These are phyloP conservation scores for Leccinum colubrinum DNA, from an alignment of 1,284 basidiomycete species.

Conservation along the genomic window DNA sequence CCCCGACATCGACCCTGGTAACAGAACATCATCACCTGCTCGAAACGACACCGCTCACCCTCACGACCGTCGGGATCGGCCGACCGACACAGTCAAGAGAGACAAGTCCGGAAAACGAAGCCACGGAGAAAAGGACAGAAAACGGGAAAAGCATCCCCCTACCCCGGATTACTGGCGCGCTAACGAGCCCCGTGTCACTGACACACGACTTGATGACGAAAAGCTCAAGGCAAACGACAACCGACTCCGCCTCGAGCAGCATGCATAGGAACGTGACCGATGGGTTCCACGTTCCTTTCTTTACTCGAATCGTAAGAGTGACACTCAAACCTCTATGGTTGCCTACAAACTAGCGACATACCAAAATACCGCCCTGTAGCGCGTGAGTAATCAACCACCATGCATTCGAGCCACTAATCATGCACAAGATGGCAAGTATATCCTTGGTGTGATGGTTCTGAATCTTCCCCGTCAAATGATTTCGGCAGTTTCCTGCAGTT, in stretches of 20 bases:
- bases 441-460: constrained; percentile 44
- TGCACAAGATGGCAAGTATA: constrained; percentile 58
- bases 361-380: constrained; percentile 62
- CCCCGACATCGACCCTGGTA: constrained; percentile 49
- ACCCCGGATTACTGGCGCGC: constrained; percentile 18
- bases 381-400: constrained; percentile 41
- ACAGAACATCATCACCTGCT: constrained; percentile 14
- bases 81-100: constrained; percentile 18
- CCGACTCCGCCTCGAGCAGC: constrained; percentile 24
- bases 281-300: constrained; percentile 41
- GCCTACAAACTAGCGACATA: constrained; percentile 59
- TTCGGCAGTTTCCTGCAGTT: no score
- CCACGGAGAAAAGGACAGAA: constrained; percentile 31
- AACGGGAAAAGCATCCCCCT: constrained; percentile 28
- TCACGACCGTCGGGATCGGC: constrained; percentile 13
- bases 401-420: constrained; percentile 47
- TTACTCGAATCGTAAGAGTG: constrained; percentile 70
- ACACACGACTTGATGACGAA: constrained; percentile 34
- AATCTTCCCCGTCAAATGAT: no score
- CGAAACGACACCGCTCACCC: constrained; percentile 12
- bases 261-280: constrained; percentile 21
- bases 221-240: constrained; percentile 39
- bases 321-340: constrained; percentile 50
- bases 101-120: constrained; percentile 24
- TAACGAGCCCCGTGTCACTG: constrained; percentile 13